Evolutionary conservation across 1,284 basidiomycete species (phyloP).

Genomic region (Puccinia horiana): DNA sequence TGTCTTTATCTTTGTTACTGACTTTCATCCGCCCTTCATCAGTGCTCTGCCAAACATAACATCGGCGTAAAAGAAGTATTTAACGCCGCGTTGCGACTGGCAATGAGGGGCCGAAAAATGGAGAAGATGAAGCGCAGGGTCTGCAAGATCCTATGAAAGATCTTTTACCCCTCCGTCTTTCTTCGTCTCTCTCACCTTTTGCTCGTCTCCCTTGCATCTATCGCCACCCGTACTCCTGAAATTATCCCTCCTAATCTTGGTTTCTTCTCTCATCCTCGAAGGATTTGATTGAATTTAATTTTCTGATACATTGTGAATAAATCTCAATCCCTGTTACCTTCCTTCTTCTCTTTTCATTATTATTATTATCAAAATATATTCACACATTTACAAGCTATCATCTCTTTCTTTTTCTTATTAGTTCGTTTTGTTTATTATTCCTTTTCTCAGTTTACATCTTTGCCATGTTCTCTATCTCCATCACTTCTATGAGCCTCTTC

Average conservation of each 20-base stretch:
- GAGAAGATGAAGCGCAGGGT: slow-evolving; percentile 39
- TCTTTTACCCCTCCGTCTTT: background rate
- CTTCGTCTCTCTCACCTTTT: background rate
- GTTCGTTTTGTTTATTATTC: background rate
- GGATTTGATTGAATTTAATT: background rate
- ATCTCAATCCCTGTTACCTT: background rate
- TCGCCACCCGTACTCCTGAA: background rate
- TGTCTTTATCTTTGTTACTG: background rate
- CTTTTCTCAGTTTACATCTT: background rate
- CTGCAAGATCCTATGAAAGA: slow-evolving; percentile 39
- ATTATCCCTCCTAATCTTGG: background rate
- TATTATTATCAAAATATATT: background rate
- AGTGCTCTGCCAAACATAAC: slow-evolving; percentile 91
- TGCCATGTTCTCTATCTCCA: no score
- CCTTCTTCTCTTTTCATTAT: background rate
- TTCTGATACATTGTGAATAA: background rate
- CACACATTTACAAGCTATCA: background rate
- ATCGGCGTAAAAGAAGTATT: slow-evolving; percentile 90
- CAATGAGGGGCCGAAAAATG: slow-evolving; percentile 63
- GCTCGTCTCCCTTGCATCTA: background rate
- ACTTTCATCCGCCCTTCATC: background rate
- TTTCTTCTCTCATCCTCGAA: background rate
- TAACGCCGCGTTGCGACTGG: slow-evolving; percentile 81
- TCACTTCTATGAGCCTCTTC: no score
- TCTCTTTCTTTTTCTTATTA: background rate